Conservation (phyloP, 352 stramenopile genomes). For the Pilasporangium apinafurcum region DNA sequence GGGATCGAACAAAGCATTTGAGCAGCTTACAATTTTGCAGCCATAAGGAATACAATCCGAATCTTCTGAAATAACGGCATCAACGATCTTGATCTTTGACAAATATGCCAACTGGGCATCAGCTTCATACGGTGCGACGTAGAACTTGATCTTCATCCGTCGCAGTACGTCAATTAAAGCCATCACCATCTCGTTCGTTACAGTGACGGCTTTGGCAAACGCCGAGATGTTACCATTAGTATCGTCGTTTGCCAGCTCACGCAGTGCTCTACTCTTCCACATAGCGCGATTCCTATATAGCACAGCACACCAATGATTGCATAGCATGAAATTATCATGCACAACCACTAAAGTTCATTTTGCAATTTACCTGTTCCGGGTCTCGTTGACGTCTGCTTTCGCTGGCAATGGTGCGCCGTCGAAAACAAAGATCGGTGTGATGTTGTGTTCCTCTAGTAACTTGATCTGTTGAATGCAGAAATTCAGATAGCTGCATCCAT, state of each 20-base stretch:
- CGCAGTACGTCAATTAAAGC: conserved; percentile 55
- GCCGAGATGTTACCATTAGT: conserved; percentile 12
- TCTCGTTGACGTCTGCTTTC: conserved; percentile 66
- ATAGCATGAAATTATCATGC: conserved; percentile 1
- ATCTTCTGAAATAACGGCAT: conserved; percentile 96
- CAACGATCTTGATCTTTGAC: conserved; percentile 78
- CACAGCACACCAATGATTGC: background rate
- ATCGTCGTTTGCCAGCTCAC: conserved; percentile 12
- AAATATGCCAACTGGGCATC: conserved; percentile 97
- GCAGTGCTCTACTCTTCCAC: conserved; percentile 37
- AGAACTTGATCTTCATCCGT: conserved; percentile 79
- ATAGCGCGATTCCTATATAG: conserved; percentile 19
- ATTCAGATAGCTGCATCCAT: conserved; percentile 55
- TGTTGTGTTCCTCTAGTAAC: conserved; percentile 70
- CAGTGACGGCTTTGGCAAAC: conserved; percentile 47
- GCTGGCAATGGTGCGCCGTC: conserved; percentile 89
- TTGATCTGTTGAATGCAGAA: conserved; percentile 88
- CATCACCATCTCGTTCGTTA: conserved; percentile 75
- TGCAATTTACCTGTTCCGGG: conserved; percentile 29
- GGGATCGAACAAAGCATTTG: background rate
- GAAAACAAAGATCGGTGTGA: conserved; percentile 91
- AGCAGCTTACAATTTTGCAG: conserved; percentile 49
- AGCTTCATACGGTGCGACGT: conserved; percentile 96
- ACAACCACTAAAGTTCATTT: background rate
- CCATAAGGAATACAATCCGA: conserved; percentile 94